phyloP scores from a whole-genome alignment of 176 grass and related monocot genomes.

The Ensete glaucum region DNA sequence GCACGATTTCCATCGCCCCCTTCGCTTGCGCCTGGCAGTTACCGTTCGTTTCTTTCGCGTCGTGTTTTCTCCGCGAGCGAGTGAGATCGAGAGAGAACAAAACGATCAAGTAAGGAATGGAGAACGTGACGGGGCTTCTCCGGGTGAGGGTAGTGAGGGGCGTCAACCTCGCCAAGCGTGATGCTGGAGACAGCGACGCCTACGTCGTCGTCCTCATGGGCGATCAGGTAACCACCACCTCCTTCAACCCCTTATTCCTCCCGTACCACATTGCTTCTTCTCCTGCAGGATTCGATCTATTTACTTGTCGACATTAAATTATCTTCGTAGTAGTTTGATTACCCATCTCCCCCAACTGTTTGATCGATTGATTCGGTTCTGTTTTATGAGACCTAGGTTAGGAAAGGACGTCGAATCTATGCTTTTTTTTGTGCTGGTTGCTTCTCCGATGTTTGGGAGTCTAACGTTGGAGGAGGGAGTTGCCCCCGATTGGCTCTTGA shows the following conservation, averaged over 20 bases:
- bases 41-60: too few relatives aligned
- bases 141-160: not conserved
- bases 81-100: not conserved
- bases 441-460: not conserved
- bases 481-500: not conserved
- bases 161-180: slow-evolving; percentile 2
- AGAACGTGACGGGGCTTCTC: not conserved
- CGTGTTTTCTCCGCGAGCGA: not conserved
- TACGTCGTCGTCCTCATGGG: not conserved
- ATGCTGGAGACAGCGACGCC: not conserved
- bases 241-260: not conserved
- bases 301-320: not conserved
- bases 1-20: too few relatives aligned
- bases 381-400: not conserved
- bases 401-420: not conserved
- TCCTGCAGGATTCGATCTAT: not conserved
- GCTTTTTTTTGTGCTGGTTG: not conserved
- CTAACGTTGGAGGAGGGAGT: not conserved
- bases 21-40: too few relatives aligned
- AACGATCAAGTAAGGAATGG: not conserved
- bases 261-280: not conserved
- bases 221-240: not conserved
- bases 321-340: not conserved
- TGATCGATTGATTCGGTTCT: not conserved
- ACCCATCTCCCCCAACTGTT: not conserved